Percentiles rank a stretch among this genome's conserved stretches.
These are phyloP conservation scores for Nicotiana sylvestris DNA, from an alignment of 257 asterid species.

Conservation along the genomic window DNA sequence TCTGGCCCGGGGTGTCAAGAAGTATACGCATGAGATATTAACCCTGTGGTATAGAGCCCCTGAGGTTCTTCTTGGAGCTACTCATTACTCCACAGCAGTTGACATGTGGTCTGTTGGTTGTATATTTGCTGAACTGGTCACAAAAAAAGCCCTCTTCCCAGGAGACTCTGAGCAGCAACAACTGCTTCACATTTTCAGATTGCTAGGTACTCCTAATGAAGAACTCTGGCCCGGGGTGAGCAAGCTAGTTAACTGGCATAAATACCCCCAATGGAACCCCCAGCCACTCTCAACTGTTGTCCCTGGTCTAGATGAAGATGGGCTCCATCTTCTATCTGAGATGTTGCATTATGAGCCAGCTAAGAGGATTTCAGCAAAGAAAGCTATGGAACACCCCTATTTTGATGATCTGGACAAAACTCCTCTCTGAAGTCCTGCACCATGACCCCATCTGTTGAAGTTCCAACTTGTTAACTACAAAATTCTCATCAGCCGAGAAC, in stretches of 20 bases:
- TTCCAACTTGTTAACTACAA: neutral
- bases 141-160: slow-evolving; percentile 76
- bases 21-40: slow-evolving; percentile 38
- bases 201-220: slow-evolving; percentile 90
- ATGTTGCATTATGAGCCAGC: slow-evolving; percentile 91
- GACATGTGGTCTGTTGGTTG: slow-evolving; percentile 99
- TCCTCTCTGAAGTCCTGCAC: neutral
- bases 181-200: slow-evolving; percentile 95
- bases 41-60: slow-evolving; percentile 99
- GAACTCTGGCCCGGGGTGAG: slow-evolving; percentile 88
- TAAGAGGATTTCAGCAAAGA: slow-evolving; percentile 91
- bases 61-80: slow-evolving; percentile 92
- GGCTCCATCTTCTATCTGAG: slow-evolving; percentile 66
- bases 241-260: slow-evolving; percentile 94
- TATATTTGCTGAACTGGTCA: slow-evolving; percentile 92
- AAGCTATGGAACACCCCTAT: slow-evolving; percentile 92
- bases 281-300: slow-evolving; percentile 69
- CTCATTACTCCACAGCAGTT: slow-evolving; percentile 94
- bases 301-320: slow-evolving; percentile 69
- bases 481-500: neutral
- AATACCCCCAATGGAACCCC: slow-evolving; percentile 91
- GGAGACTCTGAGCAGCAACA: slow-evolving; percentile 99
- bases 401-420: slow-evolving; percentile 81
- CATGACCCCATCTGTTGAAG: neutral
- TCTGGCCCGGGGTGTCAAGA: too few species aligned